phyloP scores from a whole-genome alignment of 345 rosid genomes.

The Alliaria petiolata region DNA sequence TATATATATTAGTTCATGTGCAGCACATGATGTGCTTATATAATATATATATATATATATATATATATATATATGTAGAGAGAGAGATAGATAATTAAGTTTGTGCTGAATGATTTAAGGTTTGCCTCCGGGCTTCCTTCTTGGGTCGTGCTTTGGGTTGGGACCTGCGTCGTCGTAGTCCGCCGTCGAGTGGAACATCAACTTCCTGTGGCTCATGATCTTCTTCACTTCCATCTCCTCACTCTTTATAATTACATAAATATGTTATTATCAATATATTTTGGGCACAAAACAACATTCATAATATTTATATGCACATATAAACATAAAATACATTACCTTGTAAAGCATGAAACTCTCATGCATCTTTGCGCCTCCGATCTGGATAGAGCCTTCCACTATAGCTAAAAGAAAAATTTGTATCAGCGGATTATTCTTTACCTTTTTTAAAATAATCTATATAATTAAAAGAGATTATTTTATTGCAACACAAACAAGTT shows the following conservation, averaged over 20 bases:
- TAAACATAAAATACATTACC: conserved; percentile 22
- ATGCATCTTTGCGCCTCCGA: conserved; percentile 23
- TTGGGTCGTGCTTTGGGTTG: conserved; percentile 67
- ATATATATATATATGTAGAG: too few relatives aligned
- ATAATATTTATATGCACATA: not conserved
- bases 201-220: conserved; percentile 45
- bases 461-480: not conserved
- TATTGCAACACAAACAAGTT: not conserved
- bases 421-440: not conserved
- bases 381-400: conserved; percentile 39
- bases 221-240: conserved; percentile 2
- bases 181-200: conserved; percentile 39
- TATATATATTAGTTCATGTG: too few relatives aligned
- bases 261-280: not conserved
- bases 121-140: conserved; percentile 38
- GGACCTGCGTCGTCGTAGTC: conserved; percentile 67
- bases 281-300: not conserved
- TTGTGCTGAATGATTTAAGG: conserved; percentile 24
- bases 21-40: too few relatives aligned
- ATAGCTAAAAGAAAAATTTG: conserved; percentile 21
- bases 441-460: not conserved
- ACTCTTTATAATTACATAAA: conserved; percentile 1
- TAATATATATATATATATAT: too few relatives aligned
- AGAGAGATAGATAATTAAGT: not conserved
- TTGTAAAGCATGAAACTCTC: conserved; percentile 27